phyloP scores from a whole-genome alignment of 2,329 filamentous ascomycete genomes.

The Colletotrichum tamarilloi region DNA sequence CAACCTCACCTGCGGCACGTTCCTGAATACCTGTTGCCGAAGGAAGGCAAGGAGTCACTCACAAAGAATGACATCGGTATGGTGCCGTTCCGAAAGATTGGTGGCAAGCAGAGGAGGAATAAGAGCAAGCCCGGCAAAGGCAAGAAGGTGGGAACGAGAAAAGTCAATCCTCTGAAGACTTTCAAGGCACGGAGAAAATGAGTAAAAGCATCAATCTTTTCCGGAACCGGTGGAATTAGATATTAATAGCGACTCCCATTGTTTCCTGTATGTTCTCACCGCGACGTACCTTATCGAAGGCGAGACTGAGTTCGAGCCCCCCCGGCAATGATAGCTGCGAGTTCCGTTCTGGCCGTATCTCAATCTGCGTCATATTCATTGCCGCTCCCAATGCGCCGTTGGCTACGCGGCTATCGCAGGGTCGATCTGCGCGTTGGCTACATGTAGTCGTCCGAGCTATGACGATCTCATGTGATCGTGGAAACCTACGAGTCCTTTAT shows the following conservation, averaged over 20 bases:
- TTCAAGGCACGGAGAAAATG: conserved; percentile 75
- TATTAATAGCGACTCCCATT: conserved; percentile 2
- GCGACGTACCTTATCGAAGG: too few species aligned
- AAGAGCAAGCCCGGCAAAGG: conserved; percentile 49
- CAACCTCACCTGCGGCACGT: conserved; percentile 94
- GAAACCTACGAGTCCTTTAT: neutral
- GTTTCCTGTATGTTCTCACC: neutral
- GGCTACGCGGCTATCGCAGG: neutral
- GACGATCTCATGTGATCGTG: neutral
- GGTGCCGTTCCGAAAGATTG: conserved; percentile 72
- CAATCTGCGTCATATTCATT: neutral
- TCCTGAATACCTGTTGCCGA: conserved; percentile 90
- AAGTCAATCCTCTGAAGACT: conserved; percentile 86
- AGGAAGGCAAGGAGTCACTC: conserved; percentile 71
- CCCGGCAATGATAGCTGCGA: neutral
- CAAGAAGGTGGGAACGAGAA: conserved; percentile 68
- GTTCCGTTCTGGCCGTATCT: neutral
- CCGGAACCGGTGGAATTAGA: conserved; percentile 1
- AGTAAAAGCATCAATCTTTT: conserved; percentile 30
- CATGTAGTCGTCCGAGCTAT: neutral
- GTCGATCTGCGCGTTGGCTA: neutral
- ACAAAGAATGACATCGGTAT: conserved; percentile 78
- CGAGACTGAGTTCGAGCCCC: neutral
- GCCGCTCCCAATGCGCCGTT: neutral
- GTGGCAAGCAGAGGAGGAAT: conserved; percentile 61